Conservation (phyloP, 164 flowering plant genomes). For the Chloranthus sessilifolius region DNA sequence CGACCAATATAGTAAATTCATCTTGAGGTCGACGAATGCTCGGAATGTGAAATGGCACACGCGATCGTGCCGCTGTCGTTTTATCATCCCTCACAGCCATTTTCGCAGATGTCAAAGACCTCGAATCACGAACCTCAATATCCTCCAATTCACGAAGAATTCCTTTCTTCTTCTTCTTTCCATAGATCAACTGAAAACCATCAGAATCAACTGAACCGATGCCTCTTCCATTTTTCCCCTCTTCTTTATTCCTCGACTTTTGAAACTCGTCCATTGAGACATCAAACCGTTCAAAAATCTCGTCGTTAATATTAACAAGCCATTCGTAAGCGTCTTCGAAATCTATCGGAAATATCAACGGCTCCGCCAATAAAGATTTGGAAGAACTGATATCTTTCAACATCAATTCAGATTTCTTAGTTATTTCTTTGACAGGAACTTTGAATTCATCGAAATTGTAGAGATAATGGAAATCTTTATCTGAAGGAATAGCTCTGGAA, state of each 20-base stretch:
- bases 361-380: slow-evolving; percentile 18
- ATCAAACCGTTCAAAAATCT: slow-evolving; percentile 61
- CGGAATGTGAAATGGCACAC: slow-evolving; percentile 77
- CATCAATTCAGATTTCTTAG: slow-evolving; percentile 28
- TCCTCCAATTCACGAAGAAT: slow-evolving; percentile 3
- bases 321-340: slow-evolving; percentile 56
- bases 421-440: slow-evolving; percentile 43
- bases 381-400: slow-evolving; percentile 43
- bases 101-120: slow-evolving; percentile 26
- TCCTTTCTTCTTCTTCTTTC: slow-evolving; percentile 53
- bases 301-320: slow-evolving; percentile 69
- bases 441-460: slow-evolving; percentile 75
- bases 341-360: slow-evolving; percentile 31
- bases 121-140: slow-evolving; percentile 14
- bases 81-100: slow-evolving; percentile 42
- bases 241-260: slow-evolving; percentile 40
- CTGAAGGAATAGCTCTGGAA: slow-evolving; percentile 48
- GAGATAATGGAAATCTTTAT: slow-evolving; percentile 76
- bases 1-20: slow-evolving; percentile 57
- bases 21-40: slow-evolving; percentile 68
- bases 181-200: slow-evolving; percentile 72
- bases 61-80: slow-evolving; percentile 30
- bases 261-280: slow-evolving; percentile 58
- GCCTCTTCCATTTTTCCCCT: slow-evolving; percentile 24
- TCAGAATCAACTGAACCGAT: slow-evolving; percentile 17